Conservation (phyloP, 2,329 filamentous ascomycete genomes). For the Arthrobotrys sphaeroides region DNA sequence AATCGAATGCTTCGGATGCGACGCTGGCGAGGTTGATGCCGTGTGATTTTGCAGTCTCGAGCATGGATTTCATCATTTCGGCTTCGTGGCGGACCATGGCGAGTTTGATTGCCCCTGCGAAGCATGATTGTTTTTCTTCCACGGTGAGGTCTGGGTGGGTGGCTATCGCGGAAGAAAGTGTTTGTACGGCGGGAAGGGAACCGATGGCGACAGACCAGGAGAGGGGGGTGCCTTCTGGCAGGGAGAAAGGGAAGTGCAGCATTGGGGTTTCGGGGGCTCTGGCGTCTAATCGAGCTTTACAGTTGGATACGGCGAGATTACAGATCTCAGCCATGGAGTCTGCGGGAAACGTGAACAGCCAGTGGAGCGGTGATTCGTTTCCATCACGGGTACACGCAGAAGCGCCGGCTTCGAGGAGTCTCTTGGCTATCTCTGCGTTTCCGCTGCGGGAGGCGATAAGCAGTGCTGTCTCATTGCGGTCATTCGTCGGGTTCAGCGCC, state of each 20-base stretch:
- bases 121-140: conserved; percentile 23
- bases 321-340: conserved; percentile 21
- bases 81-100: conserved; percentile 43
- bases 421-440: conserved; percentile 20
- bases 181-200: conserved; percentile 10
- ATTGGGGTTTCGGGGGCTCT: conserved; percentile 28
- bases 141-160: neutral
- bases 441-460: conserved; percentile 34
- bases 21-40: conserved; percentile 24
- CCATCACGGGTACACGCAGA: conserved; percentile 32
- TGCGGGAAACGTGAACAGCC: conserved; percentile 30
- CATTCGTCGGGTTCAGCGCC: conserved; percentile 26
- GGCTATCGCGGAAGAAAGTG: conserved; percentile 20
- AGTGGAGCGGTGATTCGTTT: conserved; percentile 28
- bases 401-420: conserved; percentile 17
- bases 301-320: conserved; percentile 11
- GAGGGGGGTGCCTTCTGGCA: conserved; percentile 33
- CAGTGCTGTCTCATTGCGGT: conserved; percentile 25
- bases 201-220: conserved; percentile 28
- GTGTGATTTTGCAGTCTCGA: conserved; percentile 25
- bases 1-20: conserved; percentile 43
- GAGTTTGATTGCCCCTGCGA: conserved; percentile 31
- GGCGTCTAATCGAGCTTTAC: conserved; percentile 12
- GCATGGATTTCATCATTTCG: conserved; percentile 40
- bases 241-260: conserved; percentile 39